Conservation (phyloP, 2,329 filamentous ascomycete species). For the Aspergillus cejpii region DNA sequence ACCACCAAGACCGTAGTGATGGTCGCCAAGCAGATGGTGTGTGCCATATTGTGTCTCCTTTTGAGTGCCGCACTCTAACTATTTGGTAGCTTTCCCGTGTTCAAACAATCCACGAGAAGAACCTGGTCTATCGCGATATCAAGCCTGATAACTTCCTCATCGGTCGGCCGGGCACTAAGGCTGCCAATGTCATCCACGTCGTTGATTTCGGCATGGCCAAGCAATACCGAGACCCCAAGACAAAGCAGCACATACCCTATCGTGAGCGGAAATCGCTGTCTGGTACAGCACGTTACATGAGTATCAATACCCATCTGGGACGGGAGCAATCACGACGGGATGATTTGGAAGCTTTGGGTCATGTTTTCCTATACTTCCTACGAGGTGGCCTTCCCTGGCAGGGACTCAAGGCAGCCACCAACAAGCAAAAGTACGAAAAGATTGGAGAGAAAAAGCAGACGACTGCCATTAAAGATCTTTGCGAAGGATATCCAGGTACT, state of each 20-base stretch:
- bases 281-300: constrained; percentile 97
- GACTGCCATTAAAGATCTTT: constrained; percentile 91
- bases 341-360: constrained; percentile 77
- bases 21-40: constrained; percentile 97
- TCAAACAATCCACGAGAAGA: constrained; percentile 95
- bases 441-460: constrained; percentile 99
- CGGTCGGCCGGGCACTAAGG: constrained; percentile 81
- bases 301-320: constrained; percentile 97
- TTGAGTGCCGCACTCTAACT: constrained; percentile 18
- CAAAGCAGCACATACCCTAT: constrained; percentile 97
- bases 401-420: constrained; percentile 61
- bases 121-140: constrained; percentile 97
- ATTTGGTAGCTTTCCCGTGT: constrained; percentile 70
- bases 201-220: constrained; percentile 99
- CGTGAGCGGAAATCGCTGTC: constrained; percentile 94
- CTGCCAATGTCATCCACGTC: constrained; percentile 96
- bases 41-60: constrained; percentile 19
- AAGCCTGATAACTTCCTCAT: constrained; percentile 99
- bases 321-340: constrained; percentile 93
- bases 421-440: constrained; percentile 99
- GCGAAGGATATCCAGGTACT: constrained; percentile 79
- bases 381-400: constrained; percentile 62
- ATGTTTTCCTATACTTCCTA: constrained; percentile 65
- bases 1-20: constrained; percentile 97
- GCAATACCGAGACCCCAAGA: constrained; percentile 97